Evolutionary conservation across 129 eudicot species (phyloP).

Genomic region (Saussurea involucrata): DNA sequence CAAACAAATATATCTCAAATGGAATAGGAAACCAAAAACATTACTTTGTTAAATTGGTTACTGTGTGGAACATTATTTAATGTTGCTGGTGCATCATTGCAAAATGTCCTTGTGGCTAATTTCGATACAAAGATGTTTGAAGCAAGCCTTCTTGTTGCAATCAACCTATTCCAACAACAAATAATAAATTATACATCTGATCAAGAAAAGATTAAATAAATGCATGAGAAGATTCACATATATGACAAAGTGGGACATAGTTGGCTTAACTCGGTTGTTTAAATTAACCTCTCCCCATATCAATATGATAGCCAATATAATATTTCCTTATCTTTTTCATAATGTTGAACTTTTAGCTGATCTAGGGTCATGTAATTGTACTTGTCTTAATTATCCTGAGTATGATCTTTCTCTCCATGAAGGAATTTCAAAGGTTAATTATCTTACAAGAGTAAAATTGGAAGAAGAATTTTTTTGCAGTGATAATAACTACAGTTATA

Average conservation of each 20-base stretch:
- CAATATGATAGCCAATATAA: background rate
- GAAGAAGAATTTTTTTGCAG: background rate
- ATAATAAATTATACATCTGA: background rate
- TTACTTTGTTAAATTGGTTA: slow-evolving; percentile 35
- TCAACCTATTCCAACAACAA: slow-evolving; percentile 34
- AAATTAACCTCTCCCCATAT: background rate
- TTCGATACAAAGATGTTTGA: slow-evolving; percentile 24
- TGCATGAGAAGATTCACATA: background rate
- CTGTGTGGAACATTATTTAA: slow-evolving; percentile 19
- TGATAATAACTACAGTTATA: background rate
- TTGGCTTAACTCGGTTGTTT: background rate
- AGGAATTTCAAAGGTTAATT: background rate
- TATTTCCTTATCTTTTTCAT: background rate
- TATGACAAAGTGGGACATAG: background rate
- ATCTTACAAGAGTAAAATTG: background rate
- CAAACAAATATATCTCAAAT: slow-evolving; percentile 10
- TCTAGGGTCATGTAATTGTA: background rate
- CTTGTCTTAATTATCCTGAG: background rate
- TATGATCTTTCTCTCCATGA: background rate
- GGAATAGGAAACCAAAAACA: background rate
- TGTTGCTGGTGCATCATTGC: slow-evolving; percentile 26
- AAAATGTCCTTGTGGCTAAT: slow-evolving; percentile 41
- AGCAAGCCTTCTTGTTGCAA: slow-evolving; percentile 33
- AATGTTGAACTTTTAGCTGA: background rate
- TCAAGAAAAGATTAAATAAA: background rate